These are phyloP conservation scores for Skeletonema potamos DNA, from an alignment of 108 stramenopile species.

Conservation along the genomic window DNA sequence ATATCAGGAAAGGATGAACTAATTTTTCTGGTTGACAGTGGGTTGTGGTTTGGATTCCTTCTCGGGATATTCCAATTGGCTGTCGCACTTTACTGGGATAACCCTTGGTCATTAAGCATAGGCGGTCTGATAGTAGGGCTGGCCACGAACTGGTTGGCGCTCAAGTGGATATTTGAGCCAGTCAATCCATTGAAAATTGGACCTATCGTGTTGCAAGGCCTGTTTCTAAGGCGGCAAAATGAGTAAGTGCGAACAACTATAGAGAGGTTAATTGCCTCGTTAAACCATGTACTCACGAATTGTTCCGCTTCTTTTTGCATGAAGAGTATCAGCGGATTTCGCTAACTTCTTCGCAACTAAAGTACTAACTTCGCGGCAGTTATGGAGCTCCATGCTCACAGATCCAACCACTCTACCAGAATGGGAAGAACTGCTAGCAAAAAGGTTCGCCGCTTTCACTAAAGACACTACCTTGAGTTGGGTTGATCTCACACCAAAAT, in stretches of 20 bases:
- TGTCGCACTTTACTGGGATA: constrained; percentile 65
- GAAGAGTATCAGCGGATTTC: constrained; percentile 46
- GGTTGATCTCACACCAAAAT: constrained; percentile 23
- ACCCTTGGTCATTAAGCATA: constrained; percentile 66
- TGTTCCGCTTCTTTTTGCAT: not conserved
- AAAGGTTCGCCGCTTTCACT: constrained; percentile 32
- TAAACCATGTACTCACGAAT: not conserved
- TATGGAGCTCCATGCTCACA: constrained; percentile 54
- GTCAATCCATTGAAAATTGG: constrained; percentile 65
- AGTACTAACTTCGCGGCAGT: constrained; percentile 49
- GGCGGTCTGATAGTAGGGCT: constrained; percentile 69
- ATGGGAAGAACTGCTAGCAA: constrained; percentile 43
- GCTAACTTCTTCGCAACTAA: constrained; percentile 50
- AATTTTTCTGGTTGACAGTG: constrained; percentile 47
- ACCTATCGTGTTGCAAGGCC: constrained; percentile 62
- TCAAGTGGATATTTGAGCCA: constrained; percentile 76
- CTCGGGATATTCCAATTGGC: constrained; percentile 65
- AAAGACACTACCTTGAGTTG: constrained; percentile 30
- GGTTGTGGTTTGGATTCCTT: constrained; percentile 65
- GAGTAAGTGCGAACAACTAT: not conserved
- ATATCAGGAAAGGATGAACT: constrained; percentile 52
- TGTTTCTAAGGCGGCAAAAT: constrained; percentile 64
- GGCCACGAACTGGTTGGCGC: constrained; percentile 69
- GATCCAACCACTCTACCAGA: constrained; percentile 46
- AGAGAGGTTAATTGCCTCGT: not conserved